phyloP scores from a whole-genome alignment of 2,329 filamentous ascomycete genomes.

The Pseudogymnoascus sp. region DNA sequence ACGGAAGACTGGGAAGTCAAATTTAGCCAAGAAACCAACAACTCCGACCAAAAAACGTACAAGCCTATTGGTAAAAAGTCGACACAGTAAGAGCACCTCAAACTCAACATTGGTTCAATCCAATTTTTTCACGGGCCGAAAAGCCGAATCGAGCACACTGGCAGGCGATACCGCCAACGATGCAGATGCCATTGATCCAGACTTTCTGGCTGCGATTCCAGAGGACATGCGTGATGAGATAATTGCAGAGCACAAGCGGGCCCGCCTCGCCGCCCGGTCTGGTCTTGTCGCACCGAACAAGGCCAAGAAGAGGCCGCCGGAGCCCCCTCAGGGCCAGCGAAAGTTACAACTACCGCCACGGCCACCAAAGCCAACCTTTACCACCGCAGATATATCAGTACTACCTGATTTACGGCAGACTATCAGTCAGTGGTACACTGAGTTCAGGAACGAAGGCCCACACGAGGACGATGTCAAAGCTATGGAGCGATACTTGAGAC shows the following conservation, averaged over 20 bases:
- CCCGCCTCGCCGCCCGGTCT: conserved; percentile 49
- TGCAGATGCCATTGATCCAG: conserved; percentile 46
- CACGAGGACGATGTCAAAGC: conserved; percentile 70
- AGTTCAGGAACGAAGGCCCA: conserved; percentile 66
- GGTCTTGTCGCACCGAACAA: conserved; percentile 34
- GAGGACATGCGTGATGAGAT: conserved; percentile 73
- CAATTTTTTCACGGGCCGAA: conserved; percentile 51
- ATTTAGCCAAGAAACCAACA: conserved; percentile 41
- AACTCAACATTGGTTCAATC: conserved; percentile 62
- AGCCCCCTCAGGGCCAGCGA: conserved; percentile 20
- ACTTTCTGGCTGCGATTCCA: conserved; percentile 75
- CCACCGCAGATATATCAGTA: conserved; percentile 44
- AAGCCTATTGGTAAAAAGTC: conserved; percentile 32
- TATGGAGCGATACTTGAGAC: conserved; percentile 62
- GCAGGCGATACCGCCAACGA: background rate
- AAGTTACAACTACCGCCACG: conserved; percentile 40
- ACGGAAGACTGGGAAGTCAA: conserved; percentile 45
- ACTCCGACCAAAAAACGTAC: conserved; percentile 62
- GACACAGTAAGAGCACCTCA: conserved; percentile 42
- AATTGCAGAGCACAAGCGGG: conserved; percentile 60
- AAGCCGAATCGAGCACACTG: conserved; percentile 14
- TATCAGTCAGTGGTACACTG: conserved; percentile 65
- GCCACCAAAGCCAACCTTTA: conserved; percentile 51
- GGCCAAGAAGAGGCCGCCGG: conserved; percentile 16
- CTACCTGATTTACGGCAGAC: conserved; percentile 63